Base-by-base conservation (phyloP, 164 flowering plant genomes). In the Stephania cephalantha region DNA sequence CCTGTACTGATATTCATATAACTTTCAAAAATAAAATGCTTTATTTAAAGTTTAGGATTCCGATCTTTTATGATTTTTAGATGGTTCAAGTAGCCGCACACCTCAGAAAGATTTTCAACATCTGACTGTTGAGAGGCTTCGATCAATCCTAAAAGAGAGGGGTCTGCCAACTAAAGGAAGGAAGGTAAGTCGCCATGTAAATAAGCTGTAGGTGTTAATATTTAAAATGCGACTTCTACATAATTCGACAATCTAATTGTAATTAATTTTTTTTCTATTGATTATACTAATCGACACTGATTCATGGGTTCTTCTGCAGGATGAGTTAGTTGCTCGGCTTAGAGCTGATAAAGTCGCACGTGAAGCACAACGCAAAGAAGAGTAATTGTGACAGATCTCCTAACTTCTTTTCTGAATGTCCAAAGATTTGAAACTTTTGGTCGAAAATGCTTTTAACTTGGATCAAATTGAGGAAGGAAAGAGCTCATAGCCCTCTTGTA, bases 71-170 rank as follows among this genome's bases (percentile, higher is more conserved):
- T 70, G 53, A 29, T 76, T 35, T 18, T 85, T 79, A 93, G 94
- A 83, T 66, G 90, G 86, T 69, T 80, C 90, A 71, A 86, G 75
- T 46, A 65, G 81, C 30, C 78, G 80, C 46, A 20, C 80, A 74
- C 50, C 84, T 31, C 80, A 74, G 1, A 85, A 52, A 79, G 89
- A 89, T 70, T 81, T 84, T 29, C 88, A 87, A 52, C 68, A 80
- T 77, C 75, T 91, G 82, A 95, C 94, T 0, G 95, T 91, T 1
- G 97, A 92, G 76, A 88, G 82, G 78, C 87, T 95, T 7, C 93
- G 97, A 13, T 83, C 80, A 15, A 82, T 91, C 71, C 81, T 92
- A 48, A 92, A 80, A 83, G 94, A 88, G 30, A 86, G 79, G 79
- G 93, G 92, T 55, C 86, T 94, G 68, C 79, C 94, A 13, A 68